Percentiles rank a stretch among this genome's conserved stretches.
phyloP scores from a whole-genome alignment of 345 rosid species.

The Odontarrhena argentea region DNA sequence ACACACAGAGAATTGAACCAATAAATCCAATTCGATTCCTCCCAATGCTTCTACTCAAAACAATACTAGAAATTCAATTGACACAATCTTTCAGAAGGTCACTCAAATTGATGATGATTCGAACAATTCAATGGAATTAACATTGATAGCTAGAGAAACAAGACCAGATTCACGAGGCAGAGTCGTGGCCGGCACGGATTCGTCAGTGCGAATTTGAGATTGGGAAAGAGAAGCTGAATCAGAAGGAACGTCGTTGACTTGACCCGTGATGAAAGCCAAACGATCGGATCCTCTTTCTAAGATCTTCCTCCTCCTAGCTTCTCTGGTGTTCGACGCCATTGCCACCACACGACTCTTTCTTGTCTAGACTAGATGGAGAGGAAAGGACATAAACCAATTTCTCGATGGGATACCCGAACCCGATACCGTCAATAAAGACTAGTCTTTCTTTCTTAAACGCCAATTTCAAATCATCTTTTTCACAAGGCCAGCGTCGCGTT shows the following conservation, averaged over 20 bases:
- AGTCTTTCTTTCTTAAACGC: slow-evolving; percentile 10
- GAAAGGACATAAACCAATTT: not conserved
- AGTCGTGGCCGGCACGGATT: slow-evolving; percentile 37
- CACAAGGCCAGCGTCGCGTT: not conserved
- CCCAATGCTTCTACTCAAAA: not conserved
- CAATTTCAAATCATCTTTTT: not conserved
- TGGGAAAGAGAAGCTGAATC: slow-evolving; percentile 33
- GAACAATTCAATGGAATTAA: slow-evolving; percentile 1
- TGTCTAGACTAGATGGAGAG: not conserved
- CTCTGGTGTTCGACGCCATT: slow-evolving; percentile 63
- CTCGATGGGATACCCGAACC: slow-evolving; percentile 2
- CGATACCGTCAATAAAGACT: not conserved
- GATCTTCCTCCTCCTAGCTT: slow-evolving; percentile 76
- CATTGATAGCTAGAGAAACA: slow-evolving; percentile 1
- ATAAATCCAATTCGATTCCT: not conserved
- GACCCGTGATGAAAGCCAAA: slow-evolving; percentile 75
- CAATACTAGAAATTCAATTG: not conserved
- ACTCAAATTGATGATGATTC: not conserved
- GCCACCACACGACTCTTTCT: not conserved
- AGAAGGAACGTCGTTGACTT: slow-evolving; percentile 48
- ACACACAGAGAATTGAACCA: slow-evolving; percentile 14
- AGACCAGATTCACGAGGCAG: slow-evolving; percentile 40
- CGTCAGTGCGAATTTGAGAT: slow-evolving; percentile 20
- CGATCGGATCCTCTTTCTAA: slow-evolving; percentile 81
- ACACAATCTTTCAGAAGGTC: not conserved